phyloP scores from a whole-genome alignment of 1,284 basidiomycete genomes.

The Moniliophthora roreri region DNA sequence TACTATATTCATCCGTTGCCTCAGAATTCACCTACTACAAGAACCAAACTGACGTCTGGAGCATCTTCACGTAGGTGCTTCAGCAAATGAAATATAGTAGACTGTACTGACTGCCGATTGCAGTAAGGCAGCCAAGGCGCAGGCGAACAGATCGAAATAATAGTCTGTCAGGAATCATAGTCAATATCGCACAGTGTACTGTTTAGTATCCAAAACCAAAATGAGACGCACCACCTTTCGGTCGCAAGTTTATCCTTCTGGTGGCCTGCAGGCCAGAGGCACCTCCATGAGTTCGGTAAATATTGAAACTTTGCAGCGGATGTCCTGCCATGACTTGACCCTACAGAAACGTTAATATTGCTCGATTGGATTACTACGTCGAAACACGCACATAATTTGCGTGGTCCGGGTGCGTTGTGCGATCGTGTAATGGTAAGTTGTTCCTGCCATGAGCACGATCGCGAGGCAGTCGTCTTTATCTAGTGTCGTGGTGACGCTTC shows the following conservation, averaged over 20 bases:
- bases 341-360: constrained; percentile 21
- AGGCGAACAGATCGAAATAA: not conserved
- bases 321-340: constrained; percentile 42
- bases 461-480: constrained; percentile 49
- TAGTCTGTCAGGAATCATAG: too few species aligned
- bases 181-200: not conserved
- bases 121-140: constrained; percentile 8
- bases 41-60: constrained; percentile 53
- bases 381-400: constrained; percentile 32
- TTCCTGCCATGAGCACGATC: constrained; percentile 52
- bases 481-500: constrained; percentile 40
- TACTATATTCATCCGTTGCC: not conserved
- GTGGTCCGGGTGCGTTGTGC: constrained; percentile 41
- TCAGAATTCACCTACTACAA: constrained; percentile 45
- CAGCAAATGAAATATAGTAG: not conserved
- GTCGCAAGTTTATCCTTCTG: too few species aligned
- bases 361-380: not conserved
- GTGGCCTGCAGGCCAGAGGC: too few species aligned
- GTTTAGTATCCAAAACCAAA: too few species aligned
- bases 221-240: not conserved
- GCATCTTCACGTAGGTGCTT: constrained; percentile 45
- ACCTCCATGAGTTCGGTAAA: constrained; percentile 24
- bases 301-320: constrained; percentile 33
- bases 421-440: constrained; percentile 53
- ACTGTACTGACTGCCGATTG: not conserved